Conservation (phyloP, 2,329 filamentous ascomycete genomes). For the Microdochium bolleyi region DNA sequence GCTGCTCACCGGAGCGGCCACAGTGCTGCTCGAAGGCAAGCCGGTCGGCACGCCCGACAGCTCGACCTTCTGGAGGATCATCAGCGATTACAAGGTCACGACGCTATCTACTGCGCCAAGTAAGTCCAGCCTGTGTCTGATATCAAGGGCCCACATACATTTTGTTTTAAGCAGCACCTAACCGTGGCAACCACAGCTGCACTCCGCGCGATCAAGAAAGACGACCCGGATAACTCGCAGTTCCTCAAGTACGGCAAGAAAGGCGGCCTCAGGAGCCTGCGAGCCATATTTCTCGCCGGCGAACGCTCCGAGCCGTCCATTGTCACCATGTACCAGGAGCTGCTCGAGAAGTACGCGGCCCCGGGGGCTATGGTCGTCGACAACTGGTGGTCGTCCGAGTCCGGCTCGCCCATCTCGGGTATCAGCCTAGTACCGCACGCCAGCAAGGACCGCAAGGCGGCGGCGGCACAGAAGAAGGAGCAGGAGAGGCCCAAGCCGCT, state of each 20-base stretch:
- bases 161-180: too few species aligned
- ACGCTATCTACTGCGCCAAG: constrained; percentile 79
- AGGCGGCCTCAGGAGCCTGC: constrained; percentile 64
- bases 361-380: constrained; percentile 50
- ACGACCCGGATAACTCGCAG: constrained; percentile 67
- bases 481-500: constrained; percentile 28
- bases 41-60: constrained; percentile 84
- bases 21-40: constrained; percentile 89
- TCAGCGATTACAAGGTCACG: constrained; percentile 80
- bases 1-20: constrained; percentile 76
- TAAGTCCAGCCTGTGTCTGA: constrained; percentile 12
- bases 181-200: too few species aligned
- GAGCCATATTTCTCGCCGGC: constrained; percentile 76
- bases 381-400: constrained; percentile 56
- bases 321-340: constrained; percentile 68
- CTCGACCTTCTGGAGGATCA: constrained; percentile 78
- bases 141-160: not conserved
- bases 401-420: constrained; percentile 50
- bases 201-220: constrained; percentile 76
- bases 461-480: constrained; percentile 15
- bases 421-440: constrained; percentile 48
- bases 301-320: constrained; percentile 86
- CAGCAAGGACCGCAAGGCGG: constrained; percentile 42
- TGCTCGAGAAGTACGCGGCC: constrained; percentile 60
- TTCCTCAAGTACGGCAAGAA: constrained; percentile 56